Base-by-base conservation (phyloP, 108 stramenopile species). In the Nitzschia sp. region DNA sequence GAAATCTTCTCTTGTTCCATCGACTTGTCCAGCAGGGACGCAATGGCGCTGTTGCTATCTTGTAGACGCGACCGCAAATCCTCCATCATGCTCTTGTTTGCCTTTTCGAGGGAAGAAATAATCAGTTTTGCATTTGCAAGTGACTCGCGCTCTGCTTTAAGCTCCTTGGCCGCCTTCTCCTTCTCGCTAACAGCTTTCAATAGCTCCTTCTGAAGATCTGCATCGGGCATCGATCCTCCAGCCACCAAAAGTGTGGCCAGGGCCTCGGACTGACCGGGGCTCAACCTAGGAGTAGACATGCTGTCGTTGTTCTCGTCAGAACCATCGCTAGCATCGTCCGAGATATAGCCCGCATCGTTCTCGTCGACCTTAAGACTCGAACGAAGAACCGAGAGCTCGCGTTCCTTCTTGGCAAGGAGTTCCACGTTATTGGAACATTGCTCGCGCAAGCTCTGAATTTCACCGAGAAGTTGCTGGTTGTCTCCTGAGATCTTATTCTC, bases 81-180 rank as follows among this genome's bases (percentile, higher is more conserved):
- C 68, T 82, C 82, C 68, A 79, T 71, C 79, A 87, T 87, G 36
- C 71, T 76, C 60, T 87, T 87, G 73, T 84, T 87, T 17, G 86
- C 79, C 46, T 82, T 68, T 48, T 87, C 86, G 42, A 87, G 48
- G 23, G 83, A 84, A 2, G 86, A 84, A 68, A 87, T 87, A 25
- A 87, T 87, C 81, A 87, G 78, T 55, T 87, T 87, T 38, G 86
- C 86, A 56, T 87, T 84, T 13, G 83, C 86, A 19, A 87, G 55
- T 19, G 78, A 75, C 21, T 84, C 81, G 21, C 66, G 34, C 65
- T 84, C 73, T 18, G 55, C 60, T 49, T 84, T 56, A 15, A 83
- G 62, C 48, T 79, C 70, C 38, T 78, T 74, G 9, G 48, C 13
- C 11, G 77, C 73, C 11, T 21, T 31, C 55, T 79, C 77, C 30